These are phyloP conservation scores for Penicillium sumatraense DNA, from an alignment of 2,329 filamentous ascomycete genomes.

Conservation along the genomic window DNA sequence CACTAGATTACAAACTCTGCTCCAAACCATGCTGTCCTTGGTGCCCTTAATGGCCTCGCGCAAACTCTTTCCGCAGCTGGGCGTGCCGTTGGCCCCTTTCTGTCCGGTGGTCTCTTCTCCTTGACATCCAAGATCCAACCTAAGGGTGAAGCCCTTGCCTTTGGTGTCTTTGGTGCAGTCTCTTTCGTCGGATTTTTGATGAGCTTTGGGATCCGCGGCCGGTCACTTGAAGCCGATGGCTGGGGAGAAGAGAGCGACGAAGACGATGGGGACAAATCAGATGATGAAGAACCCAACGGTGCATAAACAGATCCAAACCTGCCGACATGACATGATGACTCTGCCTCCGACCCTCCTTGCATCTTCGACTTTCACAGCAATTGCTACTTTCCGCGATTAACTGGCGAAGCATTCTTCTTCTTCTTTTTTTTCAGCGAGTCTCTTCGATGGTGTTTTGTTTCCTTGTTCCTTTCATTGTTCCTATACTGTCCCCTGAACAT, in stretches of 20 bases:
- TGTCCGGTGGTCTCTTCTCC: slow-evolving; percentile 85
- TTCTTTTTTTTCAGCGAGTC: slow-evolving; percentile 6
- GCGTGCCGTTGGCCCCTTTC: slow-evolving; percentile 82
- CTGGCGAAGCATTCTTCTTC: neutral
- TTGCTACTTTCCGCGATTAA: neutral
- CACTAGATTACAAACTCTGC: slow-evolving; percentile 88
- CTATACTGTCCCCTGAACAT: neutral
- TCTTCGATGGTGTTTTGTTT: neutral
- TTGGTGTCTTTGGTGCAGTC: slow-evolving; percentile 84
- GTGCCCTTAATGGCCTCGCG: slow-evolving; percentile 88
- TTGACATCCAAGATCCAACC: slow-evolving; percentile 72
- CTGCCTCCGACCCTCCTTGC: slow-evolving; percentile 14
- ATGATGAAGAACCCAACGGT: slow-evolving; percentile 48
- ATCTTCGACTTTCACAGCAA: slow-evolving; percentile 18
- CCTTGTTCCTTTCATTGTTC: neutral
- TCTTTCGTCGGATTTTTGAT: slow-evolving; percentile 79
- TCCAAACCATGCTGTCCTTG: slow-evolving; percentile 81
- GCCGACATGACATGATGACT: slow-evolving; percentile 21
- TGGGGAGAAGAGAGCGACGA: slow-evolving; percentile 51
- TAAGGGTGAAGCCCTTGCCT: slow-evolving; percentile 83
- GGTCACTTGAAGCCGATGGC: slow-evolving; percentile 62
- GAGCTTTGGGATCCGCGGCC: slow-evolving; percentile 76
- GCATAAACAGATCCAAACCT: slow-evolving; percentile 13
- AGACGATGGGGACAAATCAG: slow-evolving; percentile 49
- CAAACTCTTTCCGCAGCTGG: slow-evolving; percentile 92